Conservation (phyloP, 495 filamentous ascomycete genomes). For the Neurospora intermedia region DNA sequence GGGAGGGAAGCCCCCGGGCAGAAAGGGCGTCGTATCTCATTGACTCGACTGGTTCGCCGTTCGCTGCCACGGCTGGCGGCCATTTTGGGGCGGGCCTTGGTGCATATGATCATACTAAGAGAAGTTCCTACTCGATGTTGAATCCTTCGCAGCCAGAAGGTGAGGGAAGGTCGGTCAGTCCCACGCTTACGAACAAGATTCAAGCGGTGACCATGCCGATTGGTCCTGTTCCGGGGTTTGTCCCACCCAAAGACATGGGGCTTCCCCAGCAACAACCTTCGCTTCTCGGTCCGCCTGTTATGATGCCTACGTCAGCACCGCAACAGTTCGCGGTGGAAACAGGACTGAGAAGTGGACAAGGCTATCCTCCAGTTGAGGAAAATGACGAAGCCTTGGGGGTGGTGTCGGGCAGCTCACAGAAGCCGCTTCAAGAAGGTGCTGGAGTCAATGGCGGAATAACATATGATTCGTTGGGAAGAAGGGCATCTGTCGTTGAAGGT, state of each 20-base stretch:
- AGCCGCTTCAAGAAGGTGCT: not conserved
- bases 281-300: not conserved
- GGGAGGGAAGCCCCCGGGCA: conserved; percentile 46
- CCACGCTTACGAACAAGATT: not conserved
- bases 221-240: not conserved
- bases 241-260: not conserved
- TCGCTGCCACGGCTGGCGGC: not conserved
- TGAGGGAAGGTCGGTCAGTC: not conserved
- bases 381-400: not conserved
- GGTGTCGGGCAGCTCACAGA: not conserved
- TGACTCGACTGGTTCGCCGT: not conserved
- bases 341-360: not conserved
- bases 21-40: conserved; percentile 16
- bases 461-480: not conserved
- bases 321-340: not conserved
- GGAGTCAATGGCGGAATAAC: not conserved
- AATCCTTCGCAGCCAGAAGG: not conserved
- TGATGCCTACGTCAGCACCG: not conserved
- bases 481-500: not conserved
- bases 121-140: not conserved
- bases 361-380: not conserved
- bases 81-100: not conserved
- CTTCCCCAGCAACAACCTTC: not conserved
- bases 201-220: not conserved
- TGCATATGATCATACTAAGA: not conserved